A percentile compares a stretch with the other conserved stretches of the same genome.
These are phyloP conservation scores for Chloris gayana DNA, from an alignment of 176 grass and related monocot genomes.

Conservation along the genomic window DNA sequence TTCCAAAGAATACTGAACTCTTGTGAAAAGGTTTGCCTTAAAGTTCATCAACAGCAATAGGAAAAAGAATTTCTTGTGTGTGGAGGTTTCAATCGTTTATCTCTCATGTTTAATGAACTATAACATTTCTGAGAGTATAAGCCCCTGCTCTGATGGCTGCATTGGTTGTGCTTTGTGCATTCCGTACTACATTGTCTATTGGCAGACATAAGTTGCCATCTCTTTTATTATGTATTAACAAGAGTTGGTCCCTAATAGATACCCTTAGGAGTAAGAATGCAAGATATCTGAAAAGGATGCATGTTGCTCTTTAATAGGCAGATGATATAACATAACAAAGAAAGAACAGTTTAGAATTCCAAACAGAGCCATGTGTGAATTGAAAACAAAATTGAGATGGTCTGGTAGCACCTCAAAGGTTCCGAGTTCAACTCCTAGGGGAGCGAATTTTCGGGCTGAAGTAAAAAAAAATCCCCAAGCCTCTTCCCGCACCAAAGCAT, in stretches of 20 bases:
- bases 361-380: background rate
- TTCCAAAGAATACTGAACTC: background rate
- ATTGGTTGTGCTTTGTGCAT: conserved; percentile 11
- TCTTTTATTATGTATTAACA: conserved; percentile 16
- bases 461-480: too few species aligned
- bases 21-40: conserved; percentile 10
- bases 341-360: conserved; percentile 1
- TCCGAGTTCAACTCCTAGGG: too few species aligned
- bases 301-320: conserved; percentile 27
- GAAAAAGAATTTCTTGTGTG: background rate
- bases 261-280: conserved; percentile 18
- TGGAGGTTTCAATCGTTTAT: background rate
- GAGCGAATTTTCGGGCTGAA: too few species aligned
- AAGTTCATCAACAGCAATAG: background rate
- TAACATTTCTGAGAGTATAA: background rate
- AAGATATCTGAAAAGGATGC: background rate
- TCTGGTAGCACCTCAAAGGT: too few species aligned
- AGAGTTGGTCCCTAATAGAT: conserved; percentile 21
- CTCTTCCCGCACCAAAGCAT: too few species aligned
- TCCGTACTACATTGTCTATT: conserved; percentile 4
- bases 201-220: conserved; percentile 42
- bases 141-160: conserved; percentile 3
- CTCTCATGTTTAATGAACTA: background rate
- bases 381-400: too few species aligned
- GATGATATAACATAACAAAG: conserved; percentile 27